Percentiles rank a stretch among this genome's conserved stretches.
Conservation (phyloP, 331 rosid species). For the Cucumis variabilis region DNA sequence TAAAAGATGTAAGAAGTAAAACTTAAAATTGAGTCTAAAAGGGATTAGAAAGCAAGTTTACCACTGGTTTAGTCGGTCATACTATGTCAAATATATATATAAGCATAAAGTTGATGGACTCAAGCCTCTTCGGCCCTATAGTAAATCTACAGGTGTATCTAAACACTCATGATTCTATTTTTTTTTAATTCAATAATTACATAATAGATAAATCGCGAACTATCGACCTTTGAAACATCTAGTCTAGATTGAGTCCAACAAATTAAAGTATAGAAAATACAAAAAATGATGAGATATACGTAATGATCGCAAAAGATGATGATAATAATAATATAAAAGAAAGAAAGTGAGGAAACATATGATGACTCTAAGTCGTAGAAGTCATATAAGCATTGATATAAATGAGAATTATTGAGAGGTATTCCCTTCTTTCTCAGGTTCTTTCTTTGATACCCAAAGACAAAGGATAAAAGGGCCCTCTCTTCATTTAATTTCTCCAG, state of each 20-base stretch:
- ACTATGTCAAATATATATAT: too few relatives aligned
- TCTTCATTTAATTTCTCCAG: constrained; percentile 8
- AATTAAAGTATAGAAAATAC: neutral
- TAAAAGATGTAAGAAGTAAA: too few relatives aligned
- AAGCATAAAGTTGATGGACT: too few relatives aligned
- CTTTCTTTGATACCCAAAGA: neutral
- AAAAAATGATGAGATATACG: neutral
- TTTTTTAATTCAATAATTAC: too few relatives aligned
- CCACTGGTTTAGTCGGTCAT: too few relatives aligned
- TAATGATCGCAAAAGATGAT: neutral
- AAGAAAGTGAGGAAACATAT: neutral
- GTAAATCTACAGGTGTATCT: too few relatives aligned
- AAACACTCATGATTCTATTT: too few relatives aligned
- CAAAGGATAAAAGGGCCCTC: neutral
- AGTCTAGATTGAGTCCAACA: too few relatives aligned
- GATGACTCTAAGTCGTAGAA: neutral
- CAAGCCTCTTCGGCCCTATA: too few relatives aligned
- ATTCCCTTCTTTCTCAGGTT: constrained; percentile 3
- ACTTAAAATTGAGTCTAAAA: too few relatives aligned
- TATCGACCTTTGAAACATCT: neutral
- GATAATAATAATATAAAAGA: neutral
- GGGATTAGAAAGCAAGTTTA: too few relatives aligned
- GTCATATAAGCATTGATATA: constrained; percentile 20
- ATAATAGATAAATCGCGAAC: too few relatives aligned
- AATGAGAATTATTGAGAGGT: constrained; percentile 20